Conservation (phyloP, 352 stramenopile species). For the Globisporangium polare region DNA sequence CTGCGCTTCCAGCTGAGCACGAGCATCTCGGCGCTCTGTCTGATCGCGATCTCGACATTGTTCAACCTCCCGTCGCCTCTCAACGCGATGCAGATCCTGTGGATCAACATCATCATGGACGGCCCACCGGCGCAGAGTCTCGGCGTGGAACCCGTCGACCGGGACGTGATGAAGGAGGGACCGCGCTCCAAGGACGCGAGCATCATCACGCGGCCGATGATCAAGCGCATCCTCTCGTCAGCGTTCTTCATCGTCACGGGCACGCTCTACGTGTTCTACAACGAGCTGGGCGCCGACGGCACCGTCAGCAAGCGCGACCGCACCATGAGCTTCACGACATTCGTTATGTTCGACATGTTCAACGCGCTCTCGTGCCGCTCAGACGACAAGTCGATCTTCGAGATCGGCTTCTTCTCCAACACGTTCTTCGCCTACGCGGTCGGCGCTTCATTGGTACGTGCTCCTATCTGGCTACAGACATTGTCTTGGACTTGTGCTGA, state of each 20-base stretch:
- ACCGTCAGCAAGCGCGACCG: slow-evolving; percentile 92
- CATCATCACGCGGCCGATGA: slow-evolving; percentile 77
- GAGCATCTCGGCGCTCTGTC: slow-evolving; percentile 91
- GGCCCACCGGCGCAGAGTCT: slow-evolving; percentile 79
- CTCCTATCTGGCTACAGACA: too few relatives aligned
- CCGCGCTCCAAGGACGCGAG: slow-evolving; percentile 70
- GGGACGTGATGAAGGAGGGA: slow-evolving; percentile 82
- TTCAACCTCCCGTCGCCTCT: slow-evolving; percentile 77
- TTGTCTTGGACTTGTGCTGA: neutral
- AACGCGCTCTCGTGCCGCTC: slow-evolving; percentile 96
- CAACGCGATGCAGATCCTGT: slow-evolving; percentile 96
- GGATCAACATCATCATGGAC: slow-evolving; percentile 99
- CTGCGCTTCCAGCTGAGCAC: slow-evolving; percentile 96
- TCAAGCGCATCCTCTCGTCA: slow-evolving; percentile 61
- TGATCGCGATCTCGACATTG: slow-evolving; percentile 65
- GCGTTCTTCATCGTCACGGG: slow-evolving; percentile 74
- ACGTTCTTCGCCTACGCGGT: slow-evolving; percentile 93
- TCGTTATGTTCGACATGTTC: slow-evolving; percentile 98
- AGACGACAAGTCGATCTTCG: slow-evolving; percentile 92
- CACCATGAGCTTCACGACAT: slow-evolving; percentile 99
- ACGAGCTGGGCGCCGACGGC: slow-evolving; percentile 83
- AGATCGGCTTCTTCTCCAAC: slow-evolving; percentile 92
- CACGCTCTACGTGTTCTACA: slow-evolving; percentile 84
- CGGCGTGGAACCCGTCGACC: slow-evolving; percentile 83
- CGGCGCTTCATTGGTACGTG: slow-evolving; percentile 80